Base-by-base conservation (phyloP, 192 early-diverging fungal genomes). In the Mortierella claussenii region DNA sequence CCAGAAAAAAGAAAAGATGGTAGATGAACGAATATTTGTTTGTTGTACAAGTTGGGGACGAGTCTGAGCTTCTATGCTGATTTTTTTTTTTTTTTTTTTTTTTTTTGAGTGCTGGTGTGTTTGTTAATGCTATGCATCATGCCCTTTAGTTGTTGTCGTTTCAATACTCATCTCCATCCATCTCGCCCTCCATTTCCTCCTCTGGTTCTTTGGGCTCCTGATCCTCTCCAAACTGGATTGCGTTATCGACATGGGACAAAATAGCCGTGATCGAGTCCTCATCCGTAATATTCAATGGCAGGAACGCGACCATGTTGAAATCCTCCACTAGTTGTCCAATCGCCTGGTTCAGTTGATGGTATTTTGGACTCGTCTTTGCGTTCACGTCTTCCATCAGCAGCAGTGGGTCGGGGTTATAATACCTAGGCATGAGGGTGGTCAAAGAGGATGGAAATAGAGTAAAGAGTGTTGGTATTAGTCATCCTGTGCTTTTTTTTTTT, bases 161-260 rank as follows among this genome's bases (percentile, higher is more conserved):
- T 6, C 60, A 57, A 46, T 60, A 28, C 2, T 63, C 68, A 13
- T 65, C 40, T 31, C 57, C 60, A 2, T 64, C 73, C 51, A 51
- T 61, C 15, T 76, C 73, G 1, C 17, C 52, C 18, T 73, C 69
- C 5, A 17, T 44, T 53, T 76, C 73, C 1, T 76, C 81, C 59
- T 48, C 64, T 17, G 81, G 81, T 30, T 82, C 97, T 82, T 95
- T 95, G 45, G 96, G 96, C 70, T 99, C 97, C 40, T 93, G 81
- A 76, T 99, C 97, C 80, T 99, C 97, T 49, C 96, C 97, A 79
- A 93, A 99, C 84, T 99, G 97, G 27, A 97, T 89, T 1, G 97
- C 94, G 62, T 96, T 93, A 80, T 99, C 97, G 1, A 96, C 88
- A 60, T 94, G 92, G 15, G 91, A 92, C 32, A 99, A 75, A 18